Conservation (phyloP, 2,329 filamentous ascomycete species). For the Periconia sp. region DNA sequence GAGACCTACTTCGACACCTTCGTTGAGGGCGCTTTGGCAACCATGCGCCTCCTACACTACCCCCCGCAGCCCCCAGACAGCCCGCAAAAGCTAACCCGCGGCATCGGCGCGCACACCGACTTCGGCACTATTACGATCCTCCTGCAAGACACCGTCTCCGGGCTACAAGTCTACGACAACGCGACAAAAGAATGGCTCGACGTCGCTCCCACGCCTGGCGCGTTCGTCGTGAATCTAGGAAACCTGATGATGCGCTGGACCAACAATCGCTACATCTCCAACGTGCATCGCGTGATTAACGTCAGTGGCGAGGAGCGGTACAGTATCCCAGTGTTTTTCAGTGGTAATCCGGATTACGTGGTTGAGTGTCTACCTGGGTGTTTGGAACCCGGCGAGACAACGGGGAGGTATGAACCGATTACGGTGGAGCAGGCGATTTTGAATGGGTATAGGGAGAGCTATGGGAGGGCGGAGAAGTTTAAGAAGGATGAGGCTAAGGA, state of each 20-base stretch:
- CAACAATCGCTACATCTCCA: constrained; percentile 47
- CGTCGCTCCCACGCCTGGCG: constrained; percentile 72
- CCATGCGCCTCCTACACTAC: constrained; percentile 49
- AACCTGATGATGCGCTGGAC: constrained; percentile 48
- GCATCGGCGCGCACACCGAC: constrained; percentile 45
- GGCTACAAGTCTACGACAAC: constrained; percentile 71
- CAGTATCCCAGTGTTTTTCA: constrained; percentile 48
- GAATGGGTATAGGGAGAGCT: constrained; percentile 47
- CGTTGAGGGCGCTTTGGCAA: constrained; percentile 41
- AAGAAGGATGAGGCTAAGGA: constrained; percentile 40
- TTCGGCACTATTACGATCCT: constrained; percentile 44
- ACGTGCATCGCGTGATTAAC: constrained; percentile 48
- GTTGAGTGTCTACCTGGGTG: constrained; percentile 43
- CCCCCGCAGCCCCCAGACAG: constrained; percentile 43
- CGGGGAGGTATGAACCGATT: constrained; percentile 44
- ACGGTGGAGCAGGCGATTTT: constrained; percentile 47
- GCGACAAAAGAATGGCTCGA: constrained; percentile 75
- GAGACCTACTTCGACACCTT: constrained; percentile 44
- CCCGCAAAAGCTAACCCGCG: constrained; percentile 40
- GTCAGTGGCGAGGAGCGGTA: constrained; percentile 43
- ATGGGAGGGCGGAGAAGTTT: constrained; percentile 46
- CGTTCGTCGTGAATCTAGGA: constrained; percentile 83
- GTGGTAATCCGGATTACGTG: constrained; percentile 48
- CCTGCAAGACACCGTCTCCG: constrained; percentile 48
- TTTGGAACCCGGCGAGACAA: too few relatives aligned